Evolutionary conservation across 352 stramenopile genomes (phyloP).

Genomic region (Pythium insidiosum): DNA sequence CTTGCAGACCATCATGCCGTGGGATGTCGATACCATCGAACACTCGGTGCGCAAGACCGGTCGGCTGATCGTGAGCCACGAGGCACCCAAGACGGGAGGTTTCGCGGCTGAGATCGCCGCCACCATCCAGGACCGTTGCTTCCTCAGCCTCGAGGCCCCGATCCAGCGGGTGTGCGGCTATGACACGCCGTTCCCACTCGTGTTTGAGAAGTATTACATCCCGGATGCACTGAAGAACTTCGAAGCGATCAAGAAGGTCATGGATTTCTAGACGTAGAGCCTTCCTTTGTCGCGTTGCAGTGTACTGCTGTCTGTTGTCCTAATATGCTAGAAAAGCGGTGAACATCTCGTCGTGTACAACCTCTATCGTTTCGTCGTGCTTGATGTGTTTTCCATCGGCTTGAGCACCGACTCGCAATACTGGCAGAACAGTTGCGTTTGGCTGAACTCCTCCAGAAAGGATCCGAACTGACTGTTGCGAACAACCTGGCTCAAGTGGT

Average conservation of each 20-base stretch:
- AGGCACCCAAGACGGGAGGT: constrained; percentile 91
- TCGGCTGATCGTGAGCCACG: constrained; percentile 94
- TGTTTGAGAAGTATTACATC: constrained; percentile 96
- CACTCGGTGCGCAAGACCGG: constrained; percentile 97
- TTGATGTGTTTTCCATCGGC: constrained; percentile 4
- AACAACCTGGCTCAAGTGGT: constrained; percentile 61
- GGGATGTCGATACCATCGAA: constrained; percentile 93
- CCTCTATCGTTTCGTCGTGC: too few relatives aligned
- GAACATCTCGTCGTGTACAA: too few relatives aligned
- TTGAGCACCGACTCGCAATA: constrained; percentile 75
- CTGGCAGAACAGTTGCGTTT: constrained; percentile 83
- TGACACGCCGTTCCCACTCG: constrained; percentile 96
- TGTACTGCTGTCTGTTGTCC: too few relatives aligned
- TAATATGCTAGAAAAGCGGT: too few relatives aligned
- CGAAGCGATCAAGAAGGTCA: constrained; percentile 90
- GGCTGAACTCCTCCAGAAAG: constrained; percentile 75
- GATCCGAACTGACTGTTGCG: constrained; percentile 62
- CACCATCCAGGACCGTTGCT: constrained; percentile 91
- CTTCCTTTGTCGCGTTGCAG: too few relatives aligned
- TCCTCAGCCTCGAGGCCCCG: constrained; percentile 93
- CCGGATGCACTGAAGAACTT: constrained; percentile 93
- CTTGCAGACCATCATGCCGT: constrained; percentile 96
- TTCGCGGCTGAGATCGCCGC: constrained; percentile 96
- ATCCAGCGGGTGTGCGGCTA: constrained; percentile 93
- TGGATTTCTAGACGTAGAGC: constrained; percentile 70